Conservation (phyloP, 1,284 basidiomycete genomes). For the Entoloma clypeatum region DNA sequence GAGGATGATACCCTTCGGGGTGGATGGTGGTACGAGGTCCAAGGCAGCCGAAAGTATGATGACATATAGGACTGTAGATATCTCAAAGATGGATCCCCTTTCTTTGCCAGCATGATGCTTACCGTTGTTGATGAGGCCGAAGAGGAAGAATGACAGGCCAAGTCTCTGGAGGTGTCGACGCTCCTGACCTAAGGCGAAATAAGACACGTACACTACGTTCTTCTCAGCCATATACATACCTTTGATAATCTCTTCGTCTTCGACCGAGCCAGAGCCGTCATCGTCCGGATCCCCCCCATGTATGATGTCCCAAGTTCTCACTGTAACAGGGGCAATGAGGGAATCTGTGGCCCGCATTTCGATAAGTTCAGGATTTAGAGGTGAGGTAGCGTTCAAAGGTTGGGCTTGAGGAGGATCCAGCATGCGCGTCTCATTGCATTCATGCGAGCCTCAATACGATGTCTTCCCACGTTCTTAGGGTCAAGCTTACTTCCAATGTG, state of each 20-base stretch:
- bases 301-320: too few species aligned
- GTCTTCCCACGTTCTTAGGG: too few species aligned
- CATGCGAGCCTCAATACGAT: too few species aligned
- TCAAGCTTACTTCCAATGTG: too few species aligned
- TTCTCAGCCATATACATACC: neutral
- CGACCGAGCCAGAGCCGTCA: constrained; percentile 1
- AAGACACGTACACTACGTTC: neutral
- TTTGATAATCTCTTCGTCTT: neutral
- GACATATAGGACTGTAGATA: constrained; percentile 76
- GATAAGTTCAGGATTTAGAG: too few species aligned
- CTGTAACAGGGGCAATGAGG: too few species aligned
- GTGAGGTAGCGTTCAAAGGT: too few species aligned
- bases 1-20: constrained; percentile 90
- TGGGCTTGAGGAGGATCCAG: too few species aligned
- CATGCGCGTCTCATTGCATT: too few species aligned
- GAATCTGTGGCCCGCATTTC: too few species aligned
- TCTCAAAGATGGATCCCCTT: neutral
- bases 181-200: constrained; percentile 15
- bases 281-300: too few species aligned
- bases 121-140: constrained; percentile 62
- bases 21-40: constrained; percentile 87
- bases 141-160: constrained; percentile 55
- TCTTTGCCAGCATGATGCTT: constrained; percentile 11
- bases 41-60: constrained; percentile 95
- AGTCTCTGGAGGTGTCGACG: constrained; percentile 35